Evolutionary conservation across 345 rosid species (phyloP), one percentile per base, ranked within the genome.

Genomic region (Pistacia integerrima): DNA sequence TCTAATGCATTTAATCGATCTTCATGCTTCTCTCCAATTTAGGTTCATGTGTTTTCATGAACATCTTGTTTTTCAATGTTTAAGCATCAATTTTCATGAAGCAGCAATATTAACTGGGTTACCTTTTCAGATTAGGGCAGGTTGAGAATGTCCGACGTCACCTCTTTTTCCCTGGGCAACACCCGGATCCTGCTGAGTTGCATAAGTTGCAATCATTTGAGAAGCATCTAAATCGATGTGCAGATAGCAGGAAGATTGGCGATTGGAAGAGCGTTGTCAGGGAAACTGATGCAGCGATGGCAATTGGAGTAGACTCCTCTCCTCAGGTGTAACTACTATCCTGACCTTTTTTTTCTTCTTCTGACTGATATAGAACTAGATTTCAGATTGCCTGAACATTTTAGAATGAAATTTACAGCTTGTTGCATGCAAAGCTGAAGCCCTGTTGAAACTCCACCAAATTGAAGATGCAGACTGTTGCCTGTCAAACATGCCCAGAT

Each of bases 341-440:
- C 69, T 33, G 35, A 13, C 52, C 61, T 30, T 46, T 63, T 58
- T 69, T 67, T 44, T 64, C 16, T 69, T 56, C 36, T 57, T 25
- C 56, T 78, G 17, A 64, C 71, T 58, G 22, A 48, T 11, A 18
- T 8, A 38, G 67, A 51, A 49, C 57, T 59, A 66, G 16, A 69
- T 54, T 72, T 69, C 66, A 11, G 74, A 22, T 66, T 62, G 49
- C 28, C 76, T 78, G 30, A 83, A 79, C 70, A 59, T 71, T n/a
- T 35, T 60, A 22, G 28, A 57, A 77, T 87, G 76, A 74, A 46
- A 79, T 75, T 82, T 81, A 75, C 97, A 96, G 99, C 92, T 93
- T 72, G 64, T 90, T 80, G 94, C 95, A 76, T 88, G 94, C 83
- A 96, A 89, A 87, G 97, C 90, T 35, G 99, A 96, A 77, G 99